These are phyloP conservation scores for Dissophora globulifera DNA, from an alignment of 192 early-diverging fungal genomes.

Conservation along the genomic window DNA sequence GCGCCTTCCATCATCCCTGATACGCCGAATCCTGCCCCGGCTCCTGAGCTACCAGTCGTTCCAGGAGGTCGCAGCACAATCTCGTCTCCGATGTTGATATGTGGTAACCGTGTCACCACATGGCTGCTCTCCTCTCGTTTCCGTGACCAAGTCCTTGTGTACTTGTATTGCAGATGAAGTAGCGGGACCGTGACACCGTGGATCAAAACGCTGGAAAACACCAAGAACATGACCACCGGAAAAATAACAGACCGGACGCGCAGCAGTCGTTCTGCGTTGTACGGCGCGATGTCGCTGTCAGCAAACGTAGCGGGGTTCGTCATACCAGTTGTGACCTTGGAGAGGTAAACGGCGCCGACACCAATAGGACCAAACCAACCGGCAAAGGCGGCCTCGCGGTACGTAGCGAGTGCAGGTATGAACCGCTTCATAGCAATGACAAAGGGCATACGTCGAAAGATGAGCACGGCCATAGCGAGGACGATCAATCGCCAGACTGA, in stretches of 20 bases:
- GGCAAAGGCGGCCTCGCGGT: conserved; percentile 79
- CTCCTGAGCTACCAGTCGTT: neutral
- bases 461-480: conserved; percentile 66
- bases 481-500: conserved; percentile 72
- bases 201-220: conserved; percentile 81
- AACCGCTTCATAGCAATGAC: conserved; percentile 66
- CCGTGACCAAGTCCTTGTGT: conserved; percentile 46
- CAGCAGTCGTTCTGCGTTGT: conserved; percentile 23
- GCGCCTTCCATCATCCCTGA: too few species aligned
- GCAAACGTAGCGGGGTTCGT: conserved; percentile 26
- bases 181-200: conserved; percentile 85
- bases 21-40: too few species aligned
- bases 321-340: conserved; percentile 40
- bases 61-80: conserved; percentile 43
- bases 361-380: conserved; percentile 94
- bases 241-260: conserved; percentile 42
- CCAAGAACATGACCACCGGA: conserved; percentile 76
- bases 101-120: conserved; percentile 33
- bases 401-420: conserved; percentile 73
- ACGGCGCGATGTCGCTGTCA: conserved; percentile 32
- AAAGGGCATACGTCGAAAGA: conserved; percentile 77
- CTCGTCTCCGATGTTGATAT: conserved; percentile 52
- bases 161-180: conserved; percentile 50
- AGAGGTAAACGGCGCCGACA: conserved; percentile 63
- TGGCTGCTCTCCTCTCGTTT: conserved; percentile 47